Conservation (phyloP, 2,329 filamentous ascomycete genomes). For the Fusarium penzigii region DNA sequence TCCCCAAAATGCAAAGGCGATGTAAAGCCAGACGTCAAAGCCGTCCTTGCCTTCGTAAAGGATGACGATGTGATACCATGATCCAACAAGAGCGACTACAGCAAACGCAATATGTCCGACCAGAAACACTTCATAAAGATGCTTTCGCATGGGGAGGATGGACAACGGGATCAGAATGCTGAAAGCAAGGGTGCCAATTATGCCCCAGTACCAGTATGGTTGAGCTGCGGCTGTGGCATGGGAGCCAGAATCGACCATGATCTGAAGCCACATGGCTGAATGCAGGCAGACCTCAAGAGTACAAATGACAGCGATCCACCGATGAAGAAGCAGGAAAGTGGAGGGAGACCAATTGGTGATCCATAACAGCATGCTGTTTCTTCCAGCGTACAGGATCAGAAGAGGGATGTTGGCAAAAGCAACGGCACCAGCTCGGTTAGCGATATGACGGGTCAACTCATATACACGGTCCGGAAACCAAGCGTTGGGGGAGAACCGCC, state of each 20-base stretch:
- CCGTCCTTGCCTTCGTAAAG: constrained; percentile 41
- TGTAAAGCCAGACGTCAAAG: constrained; percentile 39
- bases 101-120: constrained; percentile 43
- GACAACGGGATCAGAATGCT: constrained; percentile 35
- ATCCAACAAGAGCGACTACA: constrained; percentile 42
- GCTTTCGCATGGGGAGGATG: constrained; percentile 38
- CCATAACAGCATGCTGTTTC: constrained; percentile 51
- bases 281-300: constrained; percentile 49
- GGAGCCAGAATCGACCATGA: constrained; percentile 30
- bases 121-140: constrained; percentile 47
- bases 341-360: constrained; percentile 51
- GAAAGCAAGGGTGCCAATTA: constrained; percentile 39
- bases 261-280: constrained; percentile 41
- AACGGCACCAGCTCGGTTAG: constrained; percentile 43
- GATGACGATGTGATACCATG: constrained; percentile 43
- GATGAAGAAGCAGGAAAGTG: constrained; percentile 50
- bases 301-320: constrained; percentile 48
- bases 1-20: constrained; percentile 31
- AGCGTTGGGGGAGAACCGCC: constrained; percentile 26
- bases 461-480: constrained; percentile 25
- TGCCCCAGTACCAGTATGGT: constrained; percentile 47
- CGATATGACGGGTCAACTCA: constrained; percentile 37
- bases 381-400: constrained; percentile 43
- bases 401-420: constrained; percentile 43
- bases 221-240: constrained; percentile 28